Conservation (phyloP, 2,329 filamentous ascomycete species). For the Talaromyces islandicus region DNA sequence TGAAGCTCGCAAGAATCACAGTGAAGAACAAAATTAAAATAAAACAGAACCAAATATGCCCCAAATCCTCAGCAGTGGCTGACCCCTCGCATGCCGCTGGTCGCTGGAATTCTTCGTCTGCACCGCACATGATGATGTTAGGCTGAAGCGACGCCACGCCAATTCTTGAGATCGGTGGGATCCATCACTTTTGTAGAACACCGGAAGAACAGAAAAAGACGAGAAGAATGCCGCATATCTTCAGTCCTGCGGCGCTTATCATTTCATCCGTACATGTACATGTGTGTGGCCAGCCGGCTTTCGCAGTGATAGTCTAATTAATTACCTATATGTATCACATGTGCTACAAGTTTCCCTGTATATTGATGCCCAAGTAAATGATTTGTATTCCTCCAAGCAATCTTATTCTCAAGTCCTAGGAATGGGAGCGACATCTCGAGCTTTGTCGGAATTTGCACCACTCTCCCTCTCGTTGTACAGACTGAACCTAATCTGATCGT, state of each 20-base stretch:
- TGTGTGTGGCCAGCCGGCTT: no score
- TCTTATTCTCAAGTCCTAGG: background rate
- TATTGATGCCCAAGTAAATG: no score
- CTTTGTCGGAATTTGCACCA: background rate
- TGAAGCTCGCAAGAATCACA: background rate
- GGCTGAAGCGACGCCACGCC: background rate
- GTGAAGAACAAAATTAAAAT: background rate
- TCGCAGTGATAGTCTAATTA: no score
- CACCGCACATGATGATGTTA: background rate
- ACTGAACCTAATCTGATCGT: conserved; percentile 19
- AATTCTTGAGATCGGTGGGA: background rate
- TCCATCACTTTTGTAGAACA: background rate
- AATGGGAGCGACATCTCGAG: background rate
- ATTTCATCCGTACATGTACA: background rate
- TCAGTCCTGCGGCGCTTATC: background rate
- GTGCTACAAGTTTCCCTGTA: no score
- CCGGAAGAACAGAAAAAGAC: background rate
- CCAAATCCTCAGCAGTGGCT: conserved; percentile 10
- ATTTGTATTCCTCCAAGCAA: no score
- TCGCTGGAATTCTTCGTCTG: background rate
- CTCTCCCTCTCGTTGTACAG: background rate
- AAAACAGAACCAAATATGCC: background rate
- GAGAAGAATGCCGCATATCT: background rate
- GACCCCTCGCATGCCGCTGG: background rate
- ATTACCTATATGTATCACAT: no score